Evolutionary conservation across 2,329 filamentous ascomycete species (phyloP), one percentile per base, ranked within the genome.

Genomic region (Botrytis sinoallii): DNA sequence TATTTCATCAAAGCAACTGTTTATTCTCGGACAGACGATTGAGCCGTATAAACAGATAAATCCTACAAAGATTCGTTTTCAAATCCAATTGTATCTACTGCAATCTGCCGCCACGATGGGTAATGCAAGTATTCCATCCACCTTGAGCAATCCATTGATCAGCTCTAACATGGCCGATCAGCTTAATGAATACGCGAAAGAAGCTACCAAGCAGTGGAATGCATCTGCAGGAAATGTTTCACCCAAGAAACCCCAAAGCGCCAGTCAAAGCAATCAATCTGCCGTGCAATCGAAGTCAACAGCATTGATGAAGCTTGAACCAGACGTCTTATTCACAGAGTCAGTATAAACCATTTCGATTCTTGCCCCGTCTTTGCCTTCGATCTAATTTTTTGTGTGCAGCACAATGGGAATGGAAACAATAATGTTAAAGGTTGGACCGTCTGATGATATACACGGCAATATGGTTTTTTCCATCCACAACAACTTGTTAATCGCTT

Each of bases 321-420:
- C 71, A n/a, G 71, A 68, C 3, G n/a, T 60, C 5, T 44, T 72
- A 25, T 46, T 72, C 14, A 60, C 38, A 9, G 71, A 72, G 71
- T 72, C 20, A 68, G 71, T 72, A 40, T 3, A 38, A 25, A 3
- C 12, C 1, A 2, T 3, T 3, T 25, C 16, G 2, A 22, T 9
- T 2, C 10, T 57, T 18, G 0, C 1, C 18, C 38, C 42, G 7
- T 25, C 18, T 46, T 55, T 16, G 25, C 5, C 10, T 22, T n/a
- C 5, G 6, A 29, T 60, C 71, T 72, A 61, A 72, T 18, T n/a
- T 9, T 48, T 52, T 4, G 22, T 20, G 25, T 8, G 57, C 9
- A 72, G 71, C 16, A 20, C 18, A 4, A 72, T 72, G 71, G 71
- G 71, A 5, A 48, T 42, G 42, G 71, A 69, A 32, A 72, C 57